Evolutionary conservation across 768 basidiomycete species (phyloP), one percentile per base, ranked within the genome.

Genomic region (Lactifluus piperatus): DNA sequence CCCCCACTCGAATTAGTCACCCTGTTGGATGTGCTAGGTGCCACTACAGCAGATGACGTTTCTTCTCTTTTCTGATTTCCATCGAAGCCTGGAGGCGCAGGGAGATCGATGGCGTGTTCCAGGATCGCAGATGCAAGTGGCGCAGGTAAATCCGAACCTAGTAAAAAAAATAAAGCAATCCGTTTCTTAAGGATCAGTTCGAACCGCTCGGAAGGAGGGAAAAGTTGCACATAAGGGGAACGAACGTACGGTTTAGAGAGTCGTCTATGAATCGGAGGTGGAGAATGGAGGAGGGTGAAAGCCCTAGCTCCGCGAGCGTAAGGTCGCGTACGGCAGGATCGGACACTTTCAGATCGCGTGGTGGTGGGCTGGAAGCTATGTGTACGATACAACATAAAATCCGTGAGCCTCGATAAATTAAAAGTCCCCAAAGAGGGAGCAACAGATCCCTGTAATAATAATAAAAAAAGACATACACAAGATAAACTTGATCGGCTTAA

Each of bases 351-450:
- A 91, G 76, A 55, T 95, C 93, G 27, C 86, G 82, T 66, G 83
- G 85, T 1, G 92, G 93, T 2, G 90, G 91, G 3, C 78, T 75
- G 73, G 93, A 89, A 71, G 88, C 91, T 93, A 26, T n/a, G 34
- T 34, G 8, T 34, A 34, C 13, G 34, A 11, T 7, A 11, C 32
- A 2, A 34, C 5, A 34, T 34, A 34, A 34, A n/a, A n/a, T n/a
- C n/a, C 18, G 45, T 48, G 36, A 29, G 46, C 29, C 9, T 14
- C 34, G 22, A 36, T 24, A 46, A 7, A 8, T 0, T 1, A 24
- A 4, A 13, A 36, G 14, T 9, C 27, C 9, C 4, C 5, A 30
- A 8, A 30, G 30, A 8, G 8, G 30, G 30, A 30, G 8, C 30
- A 30, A 30, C 30, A 30, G 8, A 30, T 4, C 4, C 5, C 8